These are phyloP conservation scores for Pythium apleroticum DNA, from an alignment of 352 stramenopile genomes.

Conservation along the genomic window DNA sequence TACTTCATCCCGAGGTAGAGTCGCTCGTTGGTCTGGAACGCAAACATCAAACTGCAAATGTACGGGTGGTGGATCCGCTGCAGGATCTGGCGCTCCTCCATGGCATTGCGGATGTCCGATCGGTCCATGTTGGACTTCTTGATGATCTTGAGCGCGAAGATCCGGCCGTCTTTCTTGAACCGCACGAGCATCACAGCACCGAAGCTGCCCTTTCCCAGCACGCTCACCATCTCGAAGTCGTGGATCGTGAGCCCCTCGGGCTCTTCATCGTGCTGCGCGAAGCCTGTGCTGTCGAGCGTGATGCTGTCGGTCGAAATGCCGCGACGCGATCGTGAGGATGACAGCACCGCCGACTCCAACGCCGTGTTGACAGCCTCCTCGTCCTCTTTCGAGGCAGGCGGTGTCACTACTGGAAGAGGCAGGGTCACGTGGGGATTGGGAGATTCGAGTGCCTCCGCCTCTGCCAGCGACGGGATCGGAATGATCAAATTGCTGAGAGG, in stretches of 20 bases:
- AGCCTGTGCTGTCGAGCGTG: slow-evolving; percentile 23
- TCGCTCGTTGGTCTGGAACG: slow-evolving; percentile 88
- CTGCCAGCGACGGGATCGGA: slow-evolving; percentile 50
- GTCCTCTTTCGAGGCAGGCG: slow-evolving; percentile 6
- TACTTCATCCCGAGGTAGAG: slow-evolving; percentile 91
- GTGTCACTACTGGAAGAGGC: not conserved
- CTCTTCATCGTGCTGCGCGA: slow-evolving; percentile 21
- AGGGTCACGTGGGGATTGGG: slow-evolving; percentile 10
- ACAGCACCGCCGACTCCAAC: slow-evolving; percentile 19
- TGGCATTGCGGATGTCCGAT: slow-evolving; percentile 81
- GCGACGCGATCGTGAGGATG: slow-evolving; percentile 21
- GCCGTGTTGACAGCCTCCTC: slow-evolving; percentile 22
- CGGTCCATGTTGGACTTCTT: slow-evolving; percentile 90
- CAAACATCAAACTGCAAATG: slow-evolving; percentile 86
- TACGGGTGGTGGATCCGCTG: slow-evolving; percentile 88
- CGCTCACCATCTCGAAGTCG: slow-evolving; percentile 90
- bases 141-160: slow-evolving; percentile 91
- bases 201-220: slow-evolving; percentile 86
- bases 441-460: slow-evolving; percentile 21
- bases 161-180: slow-evolving; percentile 86
- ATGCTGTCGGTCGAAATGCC: slow-evolving; percentile 25
- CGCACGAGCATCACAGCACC: slow-evolving; percentile 88
- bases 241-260: slow-evolving; percentile 80
- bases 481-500: slow-evolving; percentile 72
- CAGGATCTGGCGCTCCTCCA: slow-evolving; percentile 89